A percentile compares a stretch with the other conserved stretches of the same genome.
These are phyloP conservation scores for Amaranthus cruentus DNA, from an alignment of 148 eudicot species.

Conservation along the genomic window DNA sequence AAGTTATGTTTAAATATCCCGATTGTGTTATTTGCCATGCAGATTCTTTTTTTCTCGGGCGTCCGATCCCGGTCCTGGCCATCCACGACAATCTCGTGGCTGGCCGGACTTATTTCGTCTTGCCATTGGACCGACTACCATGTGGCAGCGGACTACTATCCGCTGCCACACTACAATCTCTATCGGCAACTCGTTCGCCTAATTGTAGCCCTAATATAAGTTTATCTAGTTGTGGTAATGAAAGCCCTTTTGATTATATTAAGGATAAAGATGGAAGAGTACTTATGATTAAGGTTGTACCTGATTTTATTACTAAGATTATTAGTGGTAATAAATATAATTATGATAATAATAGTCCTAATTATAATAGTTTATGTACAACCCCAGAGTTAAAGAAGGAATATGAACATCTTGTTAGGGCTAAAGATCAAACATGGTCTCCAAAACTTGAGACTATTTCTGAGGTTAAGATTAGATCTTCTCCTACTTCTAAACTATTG, in stretches of 20 bases:
- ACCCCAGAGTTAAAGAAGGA: slow-evolving; percentile 85
- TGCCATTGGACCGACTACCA: slow-evolving; percentile 63
- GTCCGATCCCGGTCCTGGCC: slow-evolving; percentile 53
- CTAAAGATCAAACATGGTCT: slow-evolving; percentile 62
- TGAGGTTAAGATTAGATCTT: slow-evolving; percentile 52
- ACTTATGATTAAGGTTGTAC: slow-evolving; percentile 56
- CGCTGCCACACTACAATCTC: slow-evolving; percentile 43
- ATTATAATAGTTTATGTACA: slow-evolving; percentile 35
- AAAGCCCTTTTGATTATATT: slow-evolving; percentile 56
- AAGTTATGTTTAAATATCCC: slow-evolving; percentile 88
- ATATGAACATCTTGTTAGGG: slow-evolving; percentile 61
- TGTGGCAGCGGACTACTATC: slow-evolving; percentile 35
- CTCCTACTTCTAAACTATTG: slow-evolving; percentile 44
- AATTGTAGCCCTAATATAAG: slow-evolving; percentile 14
- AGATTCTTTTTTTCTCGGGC: slow-evolving; percentile 73
- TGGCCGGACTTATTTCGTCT: slow-evolving; percentile 62
- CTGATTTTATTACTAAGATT: slow-evolving; percentile 49
- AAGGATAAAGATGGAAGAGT: slow-evolving; percentile 62
- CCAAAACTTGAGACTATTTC: slow-evolving; percentile 68
- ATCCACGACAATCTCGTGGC: slow-evolving; percentile 48
- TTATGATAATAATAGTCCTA: not conserved
- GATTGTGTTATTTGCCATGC: slow-evolving; percentile 75
- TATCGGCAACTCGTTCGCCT: slow-evolving; percentile 13
- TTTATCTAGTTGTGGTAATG: slow-evolving; percentile 13
- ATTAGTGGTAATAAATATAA: slow-evolving; percentile 21